phyloP scores from a whole-genome alignment of 1,139 yeast species.

The Kurtzmaniella natalensis region DNA sequence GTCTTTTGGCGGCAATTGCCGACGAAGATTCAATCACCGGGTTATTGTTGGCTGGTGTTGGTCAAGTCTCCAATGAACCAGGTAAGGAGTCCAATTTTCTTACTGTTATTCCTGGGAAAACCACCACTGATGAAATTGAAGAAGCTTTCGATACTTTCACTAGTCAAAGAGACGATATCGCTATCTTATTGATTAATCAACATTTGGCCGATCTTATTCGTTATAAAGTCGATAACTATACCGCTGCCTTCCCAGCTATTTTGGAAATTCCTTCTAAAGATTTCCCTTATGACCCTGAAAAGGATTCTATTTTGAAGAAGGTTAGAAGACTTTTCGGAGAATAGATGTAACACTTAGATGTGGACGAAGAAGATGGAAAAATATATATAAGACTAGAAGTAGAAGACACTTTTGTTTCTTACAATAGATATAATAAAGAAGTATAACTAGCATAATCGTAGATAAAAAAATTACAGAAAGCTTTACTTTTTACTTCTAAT shows the following conservation, averaged over 20 bases:
- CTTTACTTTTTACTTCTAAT: too few relatives aligned
- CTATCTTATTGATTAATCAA: constrained; percentile 88
- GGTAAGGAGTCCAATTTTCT: constrained; percentile 77
- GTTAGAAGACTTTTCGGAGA: constrained; percentile 95
- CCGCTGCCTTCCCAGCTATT: constrained; percentile 93
- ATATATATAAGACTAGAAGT: too few relatives aligned
- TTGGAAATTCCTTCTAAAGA: constrained; percentile 97
- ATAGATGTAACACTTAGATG: constrained; percentile 33
- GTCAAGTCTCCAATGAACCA: constrained; percentile 66
- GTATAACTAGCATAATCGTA: too few relatives aligned
- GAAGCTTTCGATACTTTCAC: constrained; percentile 75
- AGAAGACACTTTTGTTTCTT: too few relatives aligned
- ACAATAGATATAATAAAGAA: too few relatives aligned
- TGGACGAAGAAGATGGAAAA: too few relatives aligned
- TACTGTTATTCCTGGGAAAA: constrained; percentile 75
- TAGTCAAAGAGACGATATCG: constrained; percentile 77
- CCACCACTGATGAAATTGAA: constrained; percentile 72
- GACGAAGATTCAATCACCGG: constrained; percentile 98
- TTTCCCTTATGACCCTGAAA: constrained; percentile 97
- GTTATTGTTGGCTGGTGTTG: constrained; percentile 90
- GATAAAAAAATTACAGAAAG: too few relatives aligned
- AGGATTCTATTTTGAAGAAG: constrained; percentile 90
- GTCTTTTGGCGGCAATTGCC: constrained; percentile 86
- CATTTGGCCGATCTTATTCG: constrained; percentile 92
- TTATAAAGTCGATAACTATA: constrained; percentile 72